These are phyloP conservation scores for Wickerhamomyces sp. DNA, from an alignment of 1,139 yeast species.

Conservation along the genomic window DNA sequence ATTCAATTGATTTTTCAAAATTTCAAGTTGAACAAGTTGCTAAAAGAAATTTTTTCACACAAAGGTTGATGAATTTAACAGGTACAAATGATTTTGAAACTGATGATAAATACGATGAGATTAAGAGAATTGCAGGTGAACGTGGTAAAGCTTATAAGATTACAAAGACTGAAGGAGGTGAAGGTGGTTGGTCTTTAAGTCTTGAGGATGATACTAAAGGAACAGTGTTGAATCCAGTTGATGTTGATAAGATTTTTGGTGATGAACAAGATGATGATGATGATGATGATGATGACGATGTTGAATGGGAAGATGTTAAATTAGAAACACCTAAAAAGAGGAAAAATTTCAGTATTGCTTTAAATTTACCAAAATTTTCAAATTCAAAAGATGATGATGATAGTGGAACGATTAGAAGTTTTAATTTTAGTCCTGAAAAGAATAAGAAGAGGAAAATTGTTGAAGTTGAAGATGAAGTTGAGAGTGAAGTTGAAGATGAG, in stretches of 20 bases:
- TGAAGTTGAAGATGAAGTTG: conserved; percentile 10
- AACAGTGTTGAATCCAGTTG: conserved; percentile 37
- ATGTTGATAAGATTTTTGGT: conserved; percentile 28
- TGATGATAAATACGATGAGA: conserved; percentile 47
- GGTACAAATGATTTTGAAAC: conserved; percentile 85
- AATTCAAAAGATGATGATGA: conserved; percentile 9
- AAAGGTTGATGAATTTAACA: conserved; percentile 74
- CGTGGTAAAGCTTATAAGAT: conserved; percentile 72
- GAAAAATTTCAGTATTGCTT: conserved; percentile 33
- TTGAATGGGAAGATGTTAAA: conserved; percentile 63
- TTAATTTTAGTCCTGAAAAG: conserved; percentile 20
- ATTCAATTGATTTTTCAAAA: conserved; percentile 82
- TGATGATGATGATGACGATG: conserved; percentile 37
- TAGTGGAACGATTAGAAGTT: conserved; percentile 11
- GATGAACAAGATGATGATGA: conserved; percentile 21
- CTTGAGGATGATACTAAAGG: conserved; percentile 42
- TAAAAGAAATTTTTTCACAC: conserved; percentile 86
- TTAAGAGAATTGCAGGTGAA: conserved; percentile 77
- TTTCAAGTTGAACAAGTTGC: conserved; percentile 93
- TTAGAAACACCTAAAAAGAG: conserved; percentile 23
- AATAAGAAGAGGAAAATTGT: neutral
- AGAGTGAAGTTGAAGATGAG: neutral
- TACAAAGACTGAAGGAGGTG: conserved; percentile 75
- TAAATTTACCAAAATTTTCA: conserved; percentile 28
- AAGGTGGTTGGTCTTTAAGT: conserved; percentile 84